These are phyloP conservation scores for Pyrus communis DNA, from an alignment of 306 rosid species.

Conservation along the genomic window DNA sequence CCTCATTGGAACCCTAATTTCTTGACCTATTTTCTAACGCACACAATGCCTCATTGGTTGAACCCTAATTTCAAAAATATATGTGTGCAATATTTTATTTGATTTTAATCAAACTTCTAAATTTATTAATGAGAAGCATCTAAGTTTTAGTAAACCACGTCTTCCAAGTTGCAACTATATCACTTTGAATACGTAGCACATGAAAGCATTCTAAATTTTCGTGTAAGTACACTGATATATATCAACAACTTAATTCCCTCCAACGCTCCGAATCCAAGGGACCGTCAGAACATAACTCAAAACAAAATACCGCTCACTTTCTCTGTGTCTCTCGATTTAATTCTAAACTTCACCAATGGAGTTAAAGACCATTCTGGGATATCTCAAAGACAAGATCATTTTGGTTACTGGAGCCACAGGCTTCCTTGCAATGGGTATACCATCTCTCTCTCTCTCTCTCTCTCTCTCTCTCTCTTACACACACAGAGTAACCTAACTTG, in stretches of 20 bases:
- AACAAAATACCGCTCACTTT: neutral
- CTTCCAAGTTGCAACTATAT: neutral
- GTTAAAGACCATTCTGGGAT: conserved; percentile 10
- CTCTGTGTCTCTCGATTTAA: too few species aligned
- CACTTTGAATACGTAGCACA: neutral
- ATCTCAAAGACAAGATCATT: conserved; percentile 15
- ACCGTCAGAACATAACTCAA: too few species aligned
- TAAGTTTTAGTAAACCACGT: neutral
- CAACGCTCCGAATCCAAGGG: too few species aligned
- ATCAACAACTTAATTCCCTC: neutral
- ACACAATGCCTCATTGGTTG: too few species aligned
- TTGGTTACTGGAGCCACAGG: conserved; percentile 25
- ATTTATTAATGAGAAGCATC: neutral
- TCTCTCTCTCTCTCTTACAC: neutral
- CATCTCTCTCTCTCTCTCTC: neutral
- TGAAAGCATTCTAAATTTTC: neutral
- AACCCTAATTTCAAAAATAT: too few species aligned
- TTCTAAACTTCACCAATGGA: conserved; percentile 21
- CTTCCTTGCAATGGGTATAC: conserved; percentile 11
- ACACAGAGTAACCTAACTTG: neutral
- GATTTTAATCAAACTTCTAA: neutral
- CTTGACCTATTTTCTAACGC: too few species aligned
- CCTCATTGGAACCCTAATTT: too few species aligned
- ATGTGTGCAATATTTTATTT: neutral
- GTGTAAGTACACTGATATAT: neutral